A percentile compares a stretch with the other conserved stretches of the same genome.
Conservation (phyloP, 352 stramenopile genomes). For the Globisporangium cederbergense region DNA sequence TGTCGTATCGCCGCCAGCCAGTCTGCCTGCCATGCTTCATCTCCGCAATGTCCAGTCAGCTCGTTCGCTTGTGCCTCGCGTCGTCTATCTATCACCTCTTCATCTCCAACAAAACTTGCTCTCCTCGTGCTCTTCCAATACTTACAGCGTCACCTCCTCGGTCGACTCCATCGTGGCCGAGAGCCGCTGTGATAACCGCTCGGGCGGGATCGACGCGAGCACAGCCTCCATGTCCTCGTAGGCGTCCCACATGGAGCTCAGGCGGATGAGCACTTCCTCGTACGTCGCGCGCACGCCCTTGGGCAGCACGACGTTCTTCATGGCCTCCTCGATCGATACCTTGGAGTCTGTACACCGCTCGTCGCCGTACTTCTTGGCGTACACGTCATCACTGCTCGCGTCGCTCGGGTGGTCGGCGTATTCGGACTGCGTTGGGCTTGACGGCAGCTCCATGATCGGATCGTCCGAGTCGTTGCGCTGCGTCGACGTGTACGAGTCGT, state of each 20-base stretch:
- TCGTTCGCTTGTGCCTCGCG: not conserved
- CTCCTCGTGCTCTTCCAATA: not conserved
- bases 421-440: conserved; percentile 38
- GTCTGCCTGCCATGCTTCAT: not conserved
- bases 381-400: conserved; percentile 29
- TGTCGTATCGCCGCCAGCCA: not conserved
- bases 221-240: conserved; percentile 58
- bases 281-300: conserved; percentile 49
- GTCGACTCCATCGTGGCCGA: conserved; percentile 22
- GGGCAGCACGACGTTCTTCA: conserved; percentile 77
- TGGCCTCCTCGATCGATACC: conserved; percentile 63
- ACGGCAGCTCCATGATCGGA: conserved; percentile 29
- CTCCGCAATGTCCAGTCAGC: not conserved
- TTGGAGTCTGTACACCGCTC: conserved; percentile 64
- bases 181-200: conserved; percentile 46
- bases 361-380: conserved; percentile 48
- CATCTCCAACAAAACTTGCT: not conserved
- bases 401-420: conserved; percentile 19
- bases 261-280: conserved; percentile 70
- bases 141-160: conserved; percentile 22
- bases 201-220: conserved; percentile 42
- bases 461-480: conserved; percentile 52
- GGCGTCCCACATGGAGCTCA: conserved; percentile 78
- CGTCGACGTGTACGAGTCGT: conserved; percentile 61
- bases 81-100: not conserved